Percentiles rank a stretch among this genome's conserved stretches.
phyloP scores from a whole-genome alignment of 352 stramenopile genomes.

The Globisporangium spiculum region DNA sequence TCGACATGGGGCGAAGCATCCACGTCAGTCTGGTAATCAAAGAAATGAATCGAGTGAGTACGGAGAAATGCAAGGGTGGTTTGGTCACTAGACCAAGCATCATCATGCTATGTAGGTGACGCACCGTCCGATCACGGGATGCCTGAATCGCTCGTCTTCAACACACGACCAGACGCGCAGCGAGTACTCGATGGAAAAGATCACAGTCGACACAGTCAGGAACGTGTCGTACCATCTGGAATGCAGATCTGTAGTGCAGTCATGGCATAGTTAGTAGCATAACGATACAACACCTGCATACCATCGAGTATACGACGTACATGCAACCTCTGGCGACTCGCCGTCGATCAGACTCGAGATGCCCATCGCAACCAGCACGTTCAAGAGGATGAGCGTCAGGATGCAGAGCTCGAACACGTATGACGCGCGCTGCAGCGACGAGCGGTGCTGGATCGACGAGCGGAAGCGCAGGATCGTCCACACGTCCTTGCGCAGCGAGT shows the following conservation, averaged over 20 bases:
- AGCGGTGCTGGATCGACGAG: constrained; percentile 53
- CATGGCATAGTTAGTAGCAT: neutral
- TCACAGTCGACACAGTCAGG: constrained; percentile 67
- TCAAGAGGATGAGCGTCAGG: constrained; percentile 72
- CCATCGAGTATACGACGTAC: constrained; percentile 3
- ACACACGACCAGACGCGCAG: constrained; percentile 82
- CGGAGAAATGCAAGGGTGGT: neutral
- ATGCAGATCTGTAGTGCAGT: constrained; percentile 28
- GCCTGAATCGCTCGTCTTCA: constrained; percentile 64
- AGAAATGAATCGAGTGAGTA: neutral
- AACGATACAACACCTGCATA: neutral
- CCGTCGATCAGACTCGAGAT: constrained; percentile 35
- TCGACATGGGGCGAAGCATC: constrained; percentile 76
- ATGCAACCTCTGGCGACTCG: constrained; percentile 8
- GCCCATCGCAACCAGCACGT: constrained; percentile 76
- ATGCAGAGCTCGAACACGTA: constrained; percentile 67
- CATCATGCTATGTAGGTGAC: neutral
- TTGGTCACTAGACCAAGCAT: neutral
- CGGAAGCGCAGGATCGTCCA: constrained; percentile 81
- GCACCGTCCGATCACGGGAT: constrained; percentile 51
- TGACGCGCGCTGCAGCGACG: constrained; percentile 60
- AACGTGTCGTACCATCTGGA: constrained; percentile 73
- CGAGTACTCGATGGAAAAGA: constrained; percentile 77
- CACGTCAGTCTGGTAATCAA: constrained; percentile 51
- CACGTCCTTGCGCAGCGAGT: constrained; percentile 46